Evolutionary conservation across 371 early-diverging fungal species (phyloP).

Genomic region (Mortierella sp.): DNA sequence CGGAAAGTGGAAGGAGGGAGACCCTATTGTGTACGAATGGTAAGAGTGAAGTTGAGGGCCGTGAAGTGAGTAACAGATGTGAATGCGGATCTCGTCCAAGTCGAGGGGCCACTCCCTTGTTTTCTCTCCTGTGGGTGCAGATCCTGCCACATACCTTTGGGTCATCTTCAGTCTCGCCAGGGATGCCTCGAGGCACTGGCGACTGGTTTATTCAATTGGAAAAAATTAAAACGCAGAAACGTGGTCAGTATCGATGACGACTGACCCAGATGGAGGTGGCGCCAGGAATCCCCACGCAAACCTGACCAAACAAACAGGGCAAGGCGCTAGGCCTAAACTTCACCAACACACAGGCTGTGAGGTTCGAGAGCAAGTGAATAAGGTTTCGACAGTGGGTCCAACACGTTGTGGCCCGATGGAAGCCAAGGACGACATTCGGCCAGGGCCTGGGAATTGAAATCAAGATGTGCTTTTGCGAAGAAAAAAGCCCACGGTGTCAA

Average conservation of each 20-base stretch:
- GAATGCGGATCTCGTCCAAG: neutral
- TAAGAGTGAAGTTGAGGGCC: neutral
- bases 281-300: too few species aligned
- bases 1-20: constrained; percentile 67
- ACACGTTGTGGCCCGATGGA: too few species aligned
- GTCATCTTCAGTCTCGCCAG: constrained; percentile 35
- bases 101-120: neutral
- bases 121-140: neutral
- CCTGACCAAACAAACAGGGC: too few species aligned
- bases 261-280: too few species aligned
- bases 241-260: too few species aligned
- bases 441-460: too few species aligned
- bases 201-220: constrained; percentile 23
- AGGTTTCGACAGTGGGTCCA: too few species aligned
- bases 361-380: too few species aligned
- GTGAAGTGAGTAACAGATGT: constrained; percentile 4
- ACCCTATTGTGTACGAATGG: constrained; percentile 26
- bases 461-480: neutral
- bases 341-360: too few species aligned
- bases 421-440: too few species aligned
- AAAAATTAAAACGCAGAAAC: neutral
- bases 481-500: too few species aligned
- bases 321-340: too few species aligned
- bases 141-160: constrained; percentile 30
- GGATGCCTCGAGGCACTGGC: constrained; percentile 43